These are phyloP conservation scores for Aspergillus brunneoviolaceus DNA, from an alignment of 2,329 filamentous ascomycete species.

Conservation along the genomic window DNA sequence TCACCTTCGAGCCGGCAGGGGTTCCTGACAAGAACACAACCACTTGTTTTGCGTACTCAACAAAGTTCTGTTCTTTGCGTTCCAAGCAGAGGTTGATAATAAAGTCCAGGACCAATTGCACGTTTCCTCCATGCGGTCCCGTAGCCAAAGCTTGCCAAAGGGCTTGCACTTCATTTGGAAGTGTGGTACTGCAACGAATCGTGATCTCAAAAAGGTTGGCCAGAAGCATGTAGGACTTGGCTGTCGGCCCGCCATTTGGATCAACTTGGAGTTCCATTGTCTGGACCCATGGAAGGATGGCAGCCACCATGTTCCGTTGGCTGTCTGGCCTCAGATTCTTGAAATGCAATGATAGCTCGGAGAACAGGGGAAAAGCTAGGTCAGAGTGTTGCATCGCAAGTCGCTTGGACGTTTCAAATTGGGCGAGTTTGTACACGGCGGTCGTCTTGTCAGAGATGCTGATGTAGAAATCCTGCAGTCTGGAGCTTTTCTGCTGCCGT, in stretches of 20 bases:
- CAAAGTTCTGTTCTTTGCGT: constrained; percentile 93
- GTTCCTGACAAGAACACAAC: constrained; percentile 93
- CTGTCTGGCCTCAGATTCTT: constrained; percentile 78
- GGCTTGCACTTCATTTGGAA: constrained; percentile 96
- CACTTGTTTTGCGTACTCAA: constrained; percentile 96
- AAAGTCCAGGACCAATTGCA: constrained; percentile 91
- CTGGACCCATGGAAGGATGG: constrained; percentile 94
- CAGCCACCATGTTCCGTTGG: constrained; percentile 90
- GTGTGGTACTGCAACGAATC: constrained; percentile 79
- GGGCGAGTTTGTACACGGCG: constrained; percentile 93
- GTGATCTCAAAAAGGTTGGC: constrained; percentile 96
- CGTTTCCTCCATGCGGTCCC: constrained; percentile 88
- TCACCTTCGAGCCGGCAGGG: constrained; percentile 80
- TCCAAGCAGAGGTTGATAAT: constrained; percentile 93
- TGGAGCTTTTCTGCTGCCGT: constrained; percentile 78
- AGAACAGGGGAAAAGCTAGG: constrained; percentile 89
- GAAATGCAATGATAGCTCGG: constrained; percentile 92
- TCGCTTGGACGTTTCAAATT: constrained; percentile 92
- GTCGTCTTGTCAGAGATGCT: constrained; percentile 98
- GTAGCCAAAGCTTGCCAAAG: constrained; percentile 96
- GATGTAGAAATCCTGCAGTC: constrained; percentile 95
- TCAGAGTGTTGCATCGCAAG: constrained; percentile 86
- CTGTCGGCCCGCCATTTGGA: constrained; percentile 84
- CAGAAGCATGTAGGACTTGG: constrained; percentile 88
- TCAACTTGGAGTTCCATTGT: constrained; percentile 89